Evolutionary conservation across 805 yeast species (phyloP).

Genomic region (Diddensiella caesifluorescens): DNA sequence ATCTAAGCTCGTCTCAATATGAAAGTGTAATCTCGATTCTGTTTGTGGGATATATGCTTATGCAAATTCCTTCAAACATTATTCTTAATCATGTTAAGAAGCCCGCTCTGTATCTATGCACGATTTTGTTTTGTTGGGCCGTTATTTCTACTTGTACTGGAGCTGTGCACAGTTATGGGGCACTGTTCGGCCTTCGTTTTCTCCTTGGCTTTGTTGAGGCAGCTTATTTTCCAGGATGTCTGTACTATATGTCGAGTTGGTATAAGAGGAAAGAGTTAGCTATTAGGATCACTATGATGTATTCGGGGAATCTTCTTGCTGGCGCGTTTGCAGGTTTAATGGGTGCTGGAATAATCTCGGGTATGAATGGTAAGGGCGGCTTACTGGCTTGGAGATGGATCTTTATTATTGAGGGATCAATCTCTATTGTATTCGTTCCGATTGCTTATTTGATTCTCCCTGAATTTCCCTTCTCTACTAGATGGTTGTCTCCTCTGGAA

Average conservation of each 20-base stretch:
- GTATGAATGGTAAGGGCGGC: constrained; percentile 37
- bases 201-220: constrained; percentile 37
- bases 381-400: constrained; percentile 45
- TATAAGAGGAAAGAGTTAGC: constrained; percentile 39
- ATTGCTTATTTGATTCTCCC: constrained; percentile 40
- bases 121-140: constrained; percentile 31
- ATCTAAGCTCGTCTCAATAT: constrained; percentile 38
- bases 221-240: constrained; percentile 37
- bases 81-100: constrained; percentile 20
- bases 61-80: constrained; percentile 22
- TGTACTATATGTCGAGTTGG: constrained; percentile 33
- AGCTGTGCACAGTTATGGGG: constrained; percentile 34
- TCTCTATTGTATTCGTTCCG: constrained; percentile 30
- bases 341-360: constrained; percentile 40
- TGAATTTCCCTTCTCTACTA: constrained; percentile 40
- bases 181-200: constrained; percentile 34
- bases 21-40: constrained; percentile 40
- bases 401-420: constrained; percentile 44
- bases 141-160: constrained; percentile 29
- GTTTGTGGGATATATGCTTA: constrained; percentile 28
- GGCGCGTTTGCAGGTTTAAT: constrained; percentile 49
- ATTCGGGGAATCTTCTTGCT: constrained; percentile 43
- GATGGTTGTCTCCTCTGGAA: constrained; percentile 34
- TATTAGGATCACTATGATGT: constrained; percentile 34
- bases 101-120: constrained; percentile 15